A percentile compares a stretch with the other conserved stretches of the same genome.
Evolutionary conservation across 192 early-diverging fungal genomes (phyloP).

Genomic region (Diversispora eburnea): DNA sequence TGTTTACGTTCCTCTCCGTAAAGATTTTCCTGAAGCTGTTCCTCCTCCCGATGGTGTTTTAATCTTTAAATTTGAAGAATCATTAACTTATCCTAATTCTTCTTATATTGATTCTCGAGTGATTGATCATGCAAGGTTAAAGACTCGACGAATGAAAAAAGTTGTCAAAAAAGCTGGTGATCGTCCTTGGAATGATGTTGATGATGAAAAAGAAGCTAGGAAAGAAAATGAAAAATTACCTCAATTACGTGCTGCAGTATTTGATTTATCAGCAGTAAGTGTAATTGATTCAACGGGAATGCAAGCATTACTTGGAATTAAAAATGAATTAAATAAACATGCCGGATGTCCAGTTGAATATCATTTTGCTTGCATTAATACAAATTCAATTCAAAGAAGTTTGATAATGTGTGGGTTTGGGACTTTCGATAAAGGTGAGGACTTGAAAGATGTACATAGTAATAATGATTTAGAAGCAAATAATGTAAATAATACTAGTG

Average conservation of each 20-base stretch:
- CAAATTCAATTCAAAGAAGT: background rate
- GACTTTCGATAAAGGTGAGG: background rate
- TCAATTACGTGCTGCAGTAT: constrained; percentile 63
- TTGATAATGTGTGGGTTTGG: constrained; percentile 17
- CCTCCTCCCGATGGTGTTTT: constrained; percentile 59
- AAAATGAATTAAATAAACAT: constrained; percentile 39
- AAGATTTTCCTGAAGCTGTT: constrained; percentile 1
- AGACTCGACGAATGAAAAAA: constrained; percentile 37
- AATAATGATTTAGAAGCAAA: background rate
- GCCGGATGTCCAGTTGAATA: constrained; percentile 39
- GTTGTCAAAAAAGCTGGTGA: constrained; percentile 44
- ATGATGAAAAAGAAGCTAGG: constrained; percentile 37
- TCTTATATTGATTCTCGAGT: constrained; percentile 52
- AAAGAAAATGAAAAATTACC: constrained; percentile 33
- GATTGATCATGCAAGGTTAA: constrained; percentile 41
- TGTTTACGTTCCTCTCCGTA: constrained; percentile 33
- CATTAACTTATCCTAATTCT: constrained; percentile 68
- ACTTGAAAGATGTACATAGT: too few species aligned
- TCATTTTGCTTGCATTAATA: constrained; percentile 38
- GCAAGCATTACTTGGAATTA: constrained; percentile 66
- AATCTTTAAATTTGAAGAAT: constrained; percentile 65
- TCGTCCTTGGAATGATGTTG: constrained; percentile 55
- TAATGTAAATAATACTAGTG: background rate
- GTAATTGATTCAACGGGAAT: constrained; percentile 78
- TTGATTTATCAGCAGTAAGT: constrained; percentile 83